phyloP scores from a whole-genome alignment of 2,329 filamentous ascomycete genomes.

The Penicillium sp. region DNA sequence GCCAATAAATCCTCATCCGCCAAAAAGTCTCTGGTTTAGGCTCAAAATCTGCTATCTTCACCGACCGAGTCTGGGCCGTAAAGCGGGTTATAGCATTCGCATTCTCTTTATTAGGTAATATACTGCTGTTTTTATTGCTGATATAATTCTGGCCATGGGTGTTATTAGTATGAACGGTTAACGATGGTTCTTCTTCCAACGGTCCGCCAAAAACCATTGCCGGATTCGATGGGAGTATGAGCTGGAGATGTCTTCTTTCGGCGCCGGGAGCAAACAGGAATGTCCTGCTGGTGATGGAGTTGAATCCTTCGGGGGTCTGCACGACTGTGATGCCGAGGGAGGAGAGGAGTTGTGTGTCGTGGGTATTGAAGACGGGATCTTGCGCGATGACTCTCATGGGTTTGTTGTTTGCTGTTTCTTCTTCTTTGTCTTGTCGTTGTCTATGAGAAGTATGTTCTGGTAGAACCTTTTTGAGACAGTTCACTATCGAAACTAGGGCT shows the following conservation, averaged over 20 bases:
- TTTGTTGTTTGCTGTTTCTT: neutral
- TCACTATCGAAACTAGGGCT: constrained; percentile 29
- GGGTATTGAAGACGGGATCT: constrained; percentile 49
- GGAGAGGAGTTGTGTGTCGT: constrained; percentile 36
- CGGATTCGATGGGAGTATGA: constrained; percentile 48
- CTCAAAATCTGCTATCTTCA: constrained; percentile 7
- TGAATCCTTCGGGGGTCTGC: constrained; percentile 51
- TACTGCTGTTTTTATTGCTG: neutral
- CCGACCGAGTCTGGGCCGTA: neutral
- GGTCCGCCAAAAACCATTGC: constrained; percentile 56
- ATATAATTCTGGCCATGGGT: neutral
- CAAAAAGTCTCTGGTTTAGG: constrained; percentile 10
- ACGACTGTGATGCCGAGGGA: constrained; percentile 35
- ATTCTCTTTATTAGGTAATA: neutral
- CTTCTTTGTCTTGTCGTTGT: neutral
- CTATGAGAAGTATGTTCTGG: neutral
- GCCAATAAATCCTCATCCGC: constrained; percentile 14
- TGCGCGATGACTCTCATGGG: constrained; percentile 43
- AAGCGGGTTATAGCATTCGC: neutral
- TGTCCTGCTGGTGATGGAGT: constrained; percentile 45
- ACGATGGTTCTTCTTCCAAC: constrained; percentile 22
- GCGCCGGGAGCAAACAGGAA: constrained; percentile 61
- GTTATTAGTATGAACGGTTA: neutral
- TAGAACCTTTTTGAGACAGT: constrained; percentile 11
- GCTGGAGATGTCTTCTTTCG: constrained; percentile 49